Evolutionary conservation across 805 yeast species (phyloP).

Genomic region (Grigorovia transvaalensis): DNA sequence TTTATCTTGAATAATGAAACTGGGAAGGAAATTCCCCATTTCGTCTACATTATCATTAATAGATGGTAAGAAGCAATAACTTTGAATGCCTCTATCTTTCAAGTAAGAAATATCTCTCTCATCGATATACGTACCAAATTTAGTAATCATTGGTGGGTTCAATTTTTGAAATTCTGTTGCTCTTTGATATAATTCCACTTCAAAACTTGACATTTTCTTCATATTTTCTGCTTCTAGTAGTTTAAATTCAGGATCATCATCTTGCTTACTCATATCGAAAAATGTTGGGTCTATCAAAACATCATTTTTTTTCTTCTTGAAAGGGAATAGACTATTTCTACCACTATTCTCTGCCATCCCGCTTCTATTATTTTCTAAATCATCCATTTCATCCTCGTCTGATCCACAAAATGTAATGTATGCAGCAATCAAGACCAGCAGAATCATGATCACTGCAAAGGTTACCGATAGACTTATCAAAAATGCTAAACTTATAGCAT

Average conservation of each 20-base stretch:
- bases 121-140: slow-evolving; percentile 24
- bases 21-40: slow-evolving; percentile 27
- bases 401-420: slow-evolving; percentile 27
- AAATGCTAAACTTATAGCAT: slow-evolving; percentile 26
- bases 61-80: slow-evolving; percentile 26
- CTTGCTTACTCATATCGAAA: slow-evolving; percentile 20
- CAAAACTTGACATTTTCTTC: slow-evolving; percentile 24
- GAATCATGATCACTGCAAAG: slow-evolving; percentile 26
- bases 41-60: slow-evolving; percentile 27
- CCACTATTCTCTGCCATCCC: not conserved
- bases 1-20: slow-evolving; percentile 28
- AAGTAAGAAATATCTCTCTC: slow-evolving; percentile 20
- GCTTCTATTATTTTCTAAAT: not conserved
- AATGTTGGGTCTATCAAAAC: slow-evolving; percentile 24
- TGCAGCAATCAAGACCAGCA: slow-evolving; percentile 22
- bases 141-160: slow-evolving; percentile 24
- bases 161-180: slow-evolving; percentile 23
- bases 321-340: not conserved
- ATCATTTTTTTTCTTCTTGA: slow-evolving; percentile 10
- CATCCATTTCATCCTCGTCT: slow-evolving; percentile 23
- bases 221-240: slow-evolving; percentile 20
- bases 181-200: slow-evolving; percentile 24
- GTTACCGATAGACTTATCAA: slow-evolving; percentile 27
- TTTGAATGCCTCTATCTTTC: slow-evolving; percentile 29
- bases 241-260: slow-evolving; percentile 18